These are phyloP conservation scores for Lonicera japonica DNA, from an alignment of 129 eudicot species.

Conservation along the genomic window DNA sequence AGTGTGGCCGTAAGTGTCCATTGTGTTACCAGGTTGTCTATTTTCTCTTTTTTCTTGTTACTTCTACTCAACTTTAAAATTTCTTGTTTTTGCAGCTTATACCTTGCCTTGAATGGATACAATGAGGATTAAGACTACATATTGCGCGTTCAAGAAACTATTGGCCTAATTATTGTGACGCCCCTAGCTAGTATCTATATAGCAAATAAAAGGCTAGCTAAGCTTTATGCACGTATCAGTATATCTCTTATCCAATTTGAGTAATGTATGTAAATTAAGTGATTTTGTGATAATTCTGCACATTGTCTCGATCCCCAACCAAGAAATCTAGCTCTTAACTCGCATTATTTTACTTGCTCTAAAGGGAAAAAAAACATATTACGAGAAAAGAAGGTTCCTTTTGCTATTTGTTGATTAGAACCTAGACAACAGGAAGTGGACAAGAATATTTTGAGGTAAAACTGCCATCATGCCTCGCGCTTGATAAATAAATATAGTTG, in stretches of 20 bases:
- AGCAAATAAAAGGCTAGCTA: constrained; percentile 8
- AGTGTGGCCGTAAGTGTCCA: constrained; percentile 42
- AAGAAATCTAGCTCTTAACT: no score
- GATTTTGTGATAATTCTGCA: background rate
- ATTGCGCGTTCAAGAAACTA: background rate
- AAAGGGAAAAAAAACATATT: no score
- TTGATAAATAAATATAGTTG: no score
- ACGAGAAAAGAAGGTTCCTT: no score
- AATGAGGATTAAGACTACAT: background rate
- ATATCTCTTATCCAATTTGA: background rate
- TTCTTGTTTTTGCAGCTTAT: constrained; percentile 42
- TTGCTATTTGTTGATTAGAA: no score
- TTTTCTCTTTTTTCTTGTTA: background rate
- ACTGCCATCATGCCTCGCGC: no score
- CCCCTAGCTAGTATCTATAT: constrained; percentile 17
- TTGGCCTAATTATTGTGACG: background rate
- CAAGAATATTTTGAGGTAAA: no score
- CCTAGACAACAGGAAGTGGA: no score
- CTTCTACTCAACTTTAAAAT: background rate
- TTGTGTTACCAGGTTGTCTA: background rate
- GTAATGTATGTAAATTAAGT: background rate
- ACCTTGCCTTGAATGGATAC: constrained; percentile 39
- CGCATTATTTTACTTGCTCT: no score
- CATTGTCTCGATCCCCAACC: no score
- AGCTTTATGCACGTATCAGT: background rate